Evolutionary conservation across 352 stramenopile genomes (phyloP).

Genomic region (Pythium folliculosum): DNA sequence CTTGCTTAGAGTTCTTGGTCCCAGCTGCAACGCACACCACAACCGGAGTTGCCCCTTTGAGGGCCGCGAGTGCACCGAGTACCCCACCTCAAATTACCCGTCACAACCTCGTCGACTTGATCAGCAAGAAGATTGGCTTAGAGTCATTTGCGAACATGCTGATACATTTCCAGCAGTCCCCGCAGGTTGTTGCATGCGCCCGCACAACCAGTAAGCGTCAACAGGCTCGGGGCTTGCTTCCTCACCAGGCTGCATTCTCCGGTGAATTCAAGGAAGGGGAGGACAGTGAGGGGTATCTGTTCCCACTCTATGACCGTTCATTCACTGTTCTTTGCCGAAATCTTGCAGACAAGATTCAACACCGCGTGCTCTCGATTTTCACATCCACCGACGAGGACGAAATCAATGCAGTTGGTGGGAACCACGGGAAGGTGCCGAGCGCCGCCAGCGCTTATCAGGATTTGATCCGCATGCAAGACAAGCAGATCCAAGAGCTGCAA

Average conservation of each 20-base stretch:
- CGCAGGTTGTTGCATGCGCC: constrained; percentile 46
- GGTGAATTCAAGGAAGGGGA: constrained; percentile 24
- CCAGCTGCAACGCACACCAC: background rate
- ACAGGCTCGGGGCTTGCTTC: constrained; percentile 40
- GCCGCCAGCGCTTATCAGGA: constrained; percentile 68
- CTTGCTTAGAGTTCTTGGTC: constrained; percentile 57
- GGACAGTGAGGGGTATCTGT: constrained; percentile 49
- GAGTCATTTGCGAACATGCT: constrained; percentile 68
- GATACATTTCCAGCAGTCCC: constrained; percentile 64
- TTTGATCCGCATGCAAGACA: constrained; percentile 81
- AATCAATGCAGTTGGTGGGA: constrained; percentile 10
- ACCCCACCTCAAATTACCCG: constrained; percentile 37
- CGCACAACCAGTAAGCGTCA: constrained; percentile 40
- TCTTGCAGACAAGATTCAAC: constrained; percentile 59
- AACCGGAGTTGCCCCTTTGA: background rate
- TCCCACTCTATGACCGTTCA: constrained; percentile 65
- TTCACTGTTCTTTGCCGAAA: constrained; percentile 55
- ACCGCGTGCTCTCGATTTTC: constrained; percentile 68
- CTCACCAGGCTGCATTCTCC: constrained; percentile 36
- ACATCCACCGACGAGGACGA: constrained; percentile 36
- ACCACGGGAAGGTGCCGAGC: constrained; percentile 16
- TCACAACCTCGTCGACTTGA: constrained; percentile 67
- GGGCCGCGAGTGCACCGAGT: background rate
- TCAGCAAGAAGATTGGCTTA: constrained; percentile 63
- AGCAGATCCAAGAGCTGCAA: constrained; percentile 64